These are phyloP conservation scores for Lactuca saligna DNA, from an alignment of 129 eudicot species.

Conservation along the genomic window DNA sequence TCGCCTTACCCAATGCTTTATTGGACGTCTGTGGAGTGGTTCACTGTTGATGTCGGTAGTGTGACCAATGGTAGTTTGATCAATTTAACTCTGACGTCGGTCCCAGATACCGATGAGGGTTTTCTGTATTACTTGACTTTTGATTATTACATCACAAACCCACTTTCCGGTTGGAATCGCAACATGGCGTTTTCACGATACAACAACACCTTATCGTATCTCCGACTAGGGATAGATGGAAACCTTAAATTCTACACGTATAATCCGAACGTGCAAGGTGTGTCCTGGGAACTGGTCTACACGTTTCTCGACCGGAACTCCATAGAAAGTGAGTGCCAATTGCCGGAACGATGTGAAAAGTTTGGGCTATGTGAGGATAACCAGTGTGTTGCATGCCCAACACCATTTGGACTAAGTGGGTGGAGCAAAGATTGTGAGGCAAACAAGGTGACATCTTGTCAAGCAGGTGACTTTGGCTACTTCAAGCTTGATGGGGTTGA, in stretches of 20 bases:
- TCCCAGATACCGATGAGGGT: neutral
- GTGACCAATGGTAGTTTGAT: neutral
- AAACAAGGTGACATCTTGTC: neutral
- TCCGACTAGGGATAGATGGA: neutral
- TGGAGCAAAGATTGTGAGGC: neutral
- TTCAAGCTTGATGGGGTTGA: neutral
- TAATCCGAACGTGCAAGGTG: neutral
- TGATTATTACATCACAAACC: neutral
- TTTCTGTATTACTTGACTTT: neutral
- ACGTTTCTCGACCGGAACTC: neutral
- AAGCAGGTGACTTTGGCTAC: neutral
- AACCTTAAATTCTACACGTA: neutral
- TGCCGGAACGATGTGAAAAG: neutral
- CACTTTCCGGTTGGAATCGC: neutral
- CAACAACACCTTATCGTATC: neutral
- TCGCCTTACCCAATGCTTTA: neutral
- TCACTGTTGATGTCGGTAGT: neutral
- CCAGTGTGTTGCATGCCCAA: neutral
- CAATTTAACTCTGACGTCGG: neutral
- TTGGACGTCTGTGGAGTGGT: neutral
- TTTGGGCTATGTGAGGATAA: neutral
- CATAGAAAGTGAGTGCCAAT: neutral
- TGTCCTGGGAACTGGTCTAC: neutral
- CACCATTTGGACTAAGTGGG: neutral
- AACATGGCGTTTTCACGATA: neutral